Conservation (phyloP, 225 moss, liverwort and hornwort species). For the Bryoerythrophyllum caledonicum region DNA sequence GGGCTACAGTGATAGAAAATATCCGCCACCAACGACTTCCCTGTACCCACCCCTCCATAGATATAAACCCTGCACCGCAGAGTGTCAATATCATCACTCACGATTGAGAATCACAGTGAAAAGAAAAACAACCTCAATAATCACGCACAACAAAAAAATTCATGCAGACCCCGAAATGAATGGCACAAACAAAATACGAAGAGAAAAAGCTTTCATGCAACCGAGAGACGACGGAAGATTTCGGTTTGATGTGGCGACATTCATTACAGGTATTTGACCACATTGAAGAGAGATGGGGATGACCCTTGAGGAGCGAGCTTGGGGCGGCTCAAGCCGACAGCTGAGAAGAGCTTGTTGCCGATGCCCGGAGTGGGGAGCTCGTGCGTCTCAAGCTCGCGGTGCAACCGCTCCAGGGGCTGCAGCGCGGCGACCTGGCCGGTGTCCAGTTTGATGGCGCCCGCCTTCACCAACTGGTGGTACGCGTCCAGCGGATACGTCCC, state of each 20-base stretch:
- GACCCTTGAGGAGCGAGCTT: slow-evolving; percentile 58
- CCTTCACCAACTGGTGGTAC: slow-evolving; percentile 74
- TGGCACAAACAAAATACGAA: too few species aligned
- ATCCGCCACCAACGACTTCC: slow-evolving; percentile 74
- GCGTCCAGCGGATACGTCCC: slow-evolving; percentile 75
- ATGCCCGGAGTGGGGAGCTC: slow-evolving; percentile 48
- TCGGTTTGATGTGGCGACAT: too few species aligned
- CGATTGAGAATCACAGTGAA: not conserved
- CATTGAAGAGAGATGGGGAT: too few species aligned
- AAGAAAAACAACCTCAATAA: not conserved
- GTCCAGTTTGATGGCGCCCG: slow-evolving; percentile 63
- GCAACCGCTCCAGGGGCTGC: slow-evolving; percentile 52
- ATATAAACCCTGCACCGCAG: slow-evolving; percentile 72
- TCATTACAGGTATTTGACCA: too few species aligned
- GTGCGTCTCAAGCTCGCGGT: slow-evolving; percentile 51
- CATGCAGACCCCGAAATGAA: too few species aligned
- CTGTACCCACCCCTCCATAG: slow-evolving; percentile 82
- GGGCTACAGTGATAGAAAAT: slow-evolving; percentile 81
- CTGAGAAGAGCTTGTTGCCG: slow-evolving; percentile 62
- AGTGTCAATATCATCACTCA: slow-evolving; percentile 18
- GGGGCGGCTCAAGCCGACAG: slow-evolving; percentile 48
- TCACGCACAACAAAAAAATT: not conserved
- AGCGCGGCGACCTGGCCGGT: slow-evolving; percentile 59
- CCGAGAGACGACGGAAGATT: too few species aligned
- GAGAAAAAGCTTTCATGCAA: not conserved